Conservation (phyloP, 495 filamentous ascomycete genomes). For the Penicillium macrosclerotiorum region DNA sequence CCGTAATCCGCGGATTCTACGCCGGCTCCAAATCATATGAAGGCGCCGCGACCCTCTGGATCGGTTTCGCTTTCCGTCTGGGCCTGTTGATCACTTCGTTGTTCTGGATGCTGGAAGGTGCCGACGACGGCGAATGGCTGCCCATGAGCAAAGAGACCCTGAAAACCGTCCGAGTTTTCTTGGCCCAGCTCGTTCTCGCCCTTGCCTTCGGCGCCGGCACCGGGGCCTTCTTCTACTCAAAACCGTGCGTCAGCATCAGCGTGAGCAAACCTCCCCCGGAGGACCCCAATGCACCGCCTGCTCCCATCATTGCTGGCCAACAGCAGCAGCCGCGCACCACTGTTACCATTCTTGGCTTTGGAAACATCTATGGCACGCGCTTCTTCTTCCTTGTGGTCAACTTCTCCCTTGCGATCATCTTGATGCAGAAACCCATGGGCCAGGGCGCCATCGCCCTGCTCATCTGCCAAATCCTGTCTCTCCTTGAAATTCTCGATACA, state of each 20-base stretch:
- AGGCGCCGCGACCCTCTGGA: constrained; percentile 78
- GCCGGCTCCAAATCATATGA: constrained; percentile 75
- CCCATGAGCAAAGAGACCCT: constrained; percentile 57
- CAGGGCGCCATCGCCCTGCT: constrained; percentile 76
- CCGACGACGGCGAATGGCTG: constrained; percentile 87
- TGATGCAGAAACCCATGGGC: constrained; percentile 95
- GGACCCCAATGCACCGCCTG: constrained; percentile 32
- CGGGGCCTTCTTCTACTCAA: constrained; percentile 68
- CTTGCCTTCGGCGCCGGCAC: constrained; percentile 66
- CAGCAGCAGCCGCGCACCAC: constrained; percentile 42
- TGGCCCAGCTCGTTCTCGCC: constrained; percentile 73
- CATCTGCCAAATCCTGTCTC: constrained; percentile 78
- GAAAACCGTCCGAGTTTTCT: constrained; percentile 68
- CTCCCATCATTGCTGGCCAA: constrained; percentile 29
- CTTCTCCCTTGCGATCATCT: constrained; percentile 68
- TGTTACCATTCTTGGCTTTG: constrained; percentile 84
- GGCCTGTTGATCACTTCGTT: constrained; percentile 72
- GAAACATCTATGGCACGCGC: constrained; percentile 86
- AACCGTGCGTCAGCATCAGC: constrained; percentile 68
- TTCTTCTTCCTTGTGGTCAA: constrained; percentile 82
- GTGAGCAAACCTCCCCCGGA: constrained; percentile 28
- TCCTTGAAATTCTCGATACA: constrained; percentile 85
- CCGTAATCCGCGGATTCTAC: constrained; percentile 77
- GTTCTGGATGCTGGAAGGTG: constrained; percentile 89
- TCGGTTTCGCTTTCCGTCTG: constrained; percentile 73